Percentiles rank a stretch among this genome's conserved stretches.
Evolutionary conservation across 441 rosid species (phyloP).

Genomic region (Erodium chrysanthum): DNA sequence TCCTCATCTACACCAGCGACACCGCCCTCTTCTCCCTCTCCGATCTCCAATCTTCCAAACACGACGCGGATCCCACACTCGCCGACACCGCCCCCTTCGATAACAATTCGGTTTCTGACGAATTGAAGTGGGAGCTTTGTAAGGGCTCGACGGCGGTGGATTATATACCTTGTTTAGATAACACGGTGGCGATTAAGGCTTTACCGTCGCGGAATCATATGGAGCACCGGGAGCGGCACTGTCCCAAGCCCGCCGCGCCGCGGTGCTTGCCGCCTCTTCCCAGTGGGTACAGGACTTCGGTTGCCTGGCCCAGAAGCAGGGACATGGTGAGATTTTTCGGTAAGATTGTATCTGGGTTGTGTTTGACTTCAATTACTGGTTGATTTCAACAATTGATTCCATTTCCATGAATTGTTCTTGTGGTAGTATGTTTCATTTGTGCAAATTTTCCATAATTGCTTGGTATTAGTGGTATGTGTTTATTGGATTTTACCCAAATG

Average conservation of each 20-base stretch:
- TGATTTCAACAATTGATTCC: no score
- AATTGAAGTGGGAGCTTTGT: conserved; percentile 41
- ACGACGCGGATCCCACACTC: conserved; percentile 3
- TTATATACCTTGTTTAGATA: conserved; percentile 78
- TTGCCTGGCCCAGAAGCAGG: conserved; percentile 86
- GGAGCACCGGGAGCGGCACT: conserved; percentile 88
- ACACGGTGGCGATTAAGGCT: conserved; percentile 43
- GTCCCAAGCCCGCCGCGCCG: conserved; percentile 46
- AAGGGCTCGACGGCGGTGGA: conserved; percentile 41
- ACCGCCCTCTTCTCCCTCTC: conserved; percentile 12
- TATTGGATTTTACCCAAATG: not conserved
- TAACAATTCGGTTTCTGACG: conserved; percentile 2
- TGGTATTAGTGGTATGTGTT: not conserved
- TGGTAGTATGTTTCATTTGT: no score
- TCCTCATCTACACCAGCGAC: conserved; percentile 9
- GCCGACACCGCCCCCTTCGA: not conserved
- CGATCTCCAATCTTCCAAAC: conserved; percentile 9
- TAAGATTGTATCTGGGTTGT: conserved; percentile 32
- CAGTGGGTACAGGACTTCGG: conserved; percentile 43
- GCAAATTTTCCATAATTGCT: not conserved
- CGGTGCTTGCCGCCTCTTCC: conserved; percentile 68
- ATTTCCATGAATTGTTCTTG: no score
- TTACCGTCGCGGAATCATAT: conserved; percentile 57
- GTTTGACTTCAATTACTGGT: not conserved
- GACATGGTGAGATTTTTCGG: conserved; percentile 90